phyloP scores from a whole-genome alignment of 768 basidiomycete species.

The Mycena amicta region DNA sequence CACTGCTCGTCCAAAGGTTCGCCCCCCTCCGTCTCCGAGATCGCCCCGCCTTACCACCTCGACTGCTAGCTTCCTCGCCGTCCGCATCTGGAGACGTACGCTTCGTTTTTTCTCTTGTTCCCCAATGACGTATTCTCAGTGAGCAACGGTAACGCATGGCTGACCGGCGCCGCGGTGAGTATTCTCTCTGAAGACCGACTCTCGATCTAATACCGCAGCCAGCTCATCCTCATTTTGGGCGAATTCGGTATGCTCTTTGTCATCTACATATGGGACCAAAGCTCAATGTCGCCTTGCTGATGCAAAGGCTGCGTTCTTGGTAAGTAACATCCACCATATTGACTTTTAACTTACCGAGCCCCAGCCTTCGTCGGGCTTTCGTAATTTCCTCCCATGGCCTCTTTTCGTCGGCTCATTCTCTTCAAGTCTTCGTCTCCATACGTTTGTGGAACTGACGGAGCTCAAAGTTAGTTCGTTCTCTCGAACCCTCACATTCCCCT shows the following conservation, averaged over 20 bases:
- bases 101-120: not conserved
- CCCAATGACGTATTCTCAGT: conserved; percentile 32
- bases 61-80: conserved; percentile 40
- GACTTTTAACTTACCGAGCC: conserved; percentile 3
- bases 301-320: conserved; percentile 24
- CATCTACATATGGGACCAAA: not conserved
- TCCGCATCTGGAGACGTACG: conserved; percentile 49
- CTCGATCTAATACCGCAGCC: not conserved
- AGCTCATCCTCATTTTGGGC: conserved; percentile 37
- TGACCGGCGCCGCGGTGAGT: conserved; percentile 39
- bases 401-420: not conserved
- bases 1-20: conserved; percentile 51
- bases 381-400: conserved; percentile 27
- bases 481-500: not conserved
- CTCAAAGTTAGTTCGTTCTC: conserved; percentile 35
- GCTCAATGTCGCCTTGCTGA: conserved; percentile 10
- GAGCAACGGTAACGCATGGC: conserved; percentile 42
- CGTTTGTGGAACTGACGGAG: conserved; percentile 34
- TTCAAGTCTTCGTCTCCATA: conserved; percentile 33
- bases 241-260: conserved; percentile 40
- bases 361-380: conserved; percentile 38
- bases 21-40: conserved; percentile 1
- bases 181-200: not conserved
- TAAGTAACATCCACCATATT: conserved; percentile 14
- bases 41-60: conserved; percentile 6